phyloP scores from a whole-genome alignment of 2,329 filamentous ascomycete genomes.

The Phyllosticta ampelicida region DNA sequence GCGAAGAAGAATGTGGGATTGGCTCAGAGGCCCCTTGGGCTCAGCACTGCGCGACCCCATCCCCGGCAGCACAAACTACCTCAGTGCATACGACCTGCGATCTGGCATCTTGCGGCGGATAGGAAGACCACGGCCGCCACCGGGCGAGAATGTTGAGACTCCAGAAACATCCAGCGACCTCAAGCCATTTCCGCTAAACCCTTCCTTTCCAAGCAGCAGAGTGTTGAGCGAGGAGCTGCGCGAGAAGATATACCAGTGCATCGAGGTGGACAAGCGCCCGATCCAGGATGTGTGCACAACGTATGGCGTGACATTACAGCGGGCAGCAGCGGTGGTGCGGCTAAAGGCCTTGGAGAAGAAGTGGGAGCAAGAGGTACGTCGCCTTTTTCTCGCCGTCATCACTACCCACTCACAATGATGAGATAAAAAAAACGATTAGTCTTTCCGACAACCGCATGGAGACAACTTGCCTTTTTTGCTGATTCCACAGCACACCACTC shows the following conservation, averaged over 20 bases:
- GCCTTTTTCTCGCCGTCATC: neutral
- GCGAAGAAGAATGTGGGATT: conserved; percentile 46
- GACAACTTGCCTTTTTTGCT: conserved; percentile 73
- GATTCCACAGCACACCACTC: conserved; percentile 31
- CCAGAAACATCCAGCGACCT: conserved; percentile 21
- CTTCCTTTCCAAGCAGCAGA: conserved; percentile 55
- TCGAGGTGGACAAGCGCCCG: conserved; percentile 26
- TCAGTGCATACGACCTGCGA: conserved; percentile 40
- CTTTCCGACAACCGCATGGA: conserved; percentile 94
- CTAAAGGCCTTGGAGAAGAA: conserved; percentile 78
- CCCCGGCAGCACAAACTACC: conserved; percentile 43
- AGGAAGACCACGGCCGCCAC: neutral
- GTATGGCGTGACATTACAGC: conserved; percentile 67
- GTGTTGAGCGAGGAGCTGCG: conserved; percentile 65
- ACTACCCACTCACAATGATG: conserved; percentile 43
- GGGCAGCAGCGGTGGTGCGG: conserved; percentile 75
- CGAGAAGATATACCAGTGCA: conserved; percentile 54
- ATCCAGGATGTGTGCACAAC: conserved; percentile 69
- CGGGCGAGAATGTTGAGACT: conserved; percentile 19
- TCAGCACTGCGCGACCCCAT: conserved; percentile 38
- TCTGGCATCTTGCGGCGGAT: conserved; percentile 36
- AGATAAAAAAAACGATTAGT: conserved; percentile 94
- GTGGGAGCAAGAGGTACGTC: conserved; percentile 62
- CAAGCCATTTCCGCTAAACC: conserved; percentile 64
- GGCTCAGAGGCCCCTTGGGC: conserved; percentile 45